Conservation (phyloP, 805 yeast genomes). For the Sugiyamaella marilandica region DNA sequence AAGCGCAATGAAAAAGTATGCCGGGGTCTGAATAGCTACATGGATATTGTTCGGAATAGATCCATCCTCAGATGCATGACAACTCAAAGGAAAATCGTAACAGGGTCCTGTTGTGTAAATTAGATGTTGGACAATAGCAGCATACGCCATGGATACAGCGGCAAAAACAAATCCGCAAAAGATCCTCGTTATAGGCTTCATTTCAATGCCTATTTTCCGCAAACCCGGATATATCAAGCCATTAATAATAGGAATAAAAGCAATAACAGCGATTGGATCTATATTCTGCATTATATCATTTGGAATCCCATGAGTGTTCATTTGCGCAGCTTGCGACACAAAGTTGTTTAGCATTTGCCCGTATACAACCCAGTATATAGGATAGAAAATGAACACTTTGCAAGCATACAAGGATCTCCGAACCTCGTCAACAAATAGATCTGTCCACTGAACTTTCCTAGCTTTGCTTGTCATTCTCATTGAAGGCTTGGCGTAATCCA, state of each 20-base stretch:
- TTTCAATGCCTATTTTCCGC: constrained; percentile 45
- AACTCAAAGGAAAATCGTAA: constrained; percentile 56
- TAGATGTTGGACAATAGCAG: constrained; percentile 67
- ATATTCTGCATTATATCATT: constrained; percentile 74
- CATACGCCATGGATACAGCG: constrained; percentile 63
- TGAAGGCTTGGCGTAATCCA: constrained; percentile 57
- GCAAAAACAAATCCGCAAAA: constrained; percentile 65
- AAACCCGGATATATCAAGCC: constrained; percentile 50
- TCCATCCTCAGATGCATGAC: constrained; percentile 40
- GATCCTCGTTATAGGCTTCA: constrained; percentile 70
- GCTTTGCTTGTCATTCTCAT: constrained; percentile 40
- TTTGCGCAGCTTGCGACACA: constrained; percentile 66
- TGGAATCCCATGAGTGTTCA: constrained; percentile 73
- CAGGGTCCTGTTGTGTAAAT: constrained; percentile 72
- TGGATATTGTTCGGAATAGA: constrained; percentile 50
- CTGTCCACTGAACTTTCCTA: constrained; percentile 49
- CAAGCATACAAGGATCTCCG: constrained; percentile 62
- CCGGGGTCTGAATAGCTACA: constrained; percentile 68
- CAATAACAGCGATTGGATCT: constrained; percentile 68
- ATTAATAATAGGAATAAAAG: constrained; percentile 73
- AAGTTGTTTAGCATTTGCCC: constrained; percentile 71
- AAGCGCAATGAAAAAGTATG: constrained; percentile 66
- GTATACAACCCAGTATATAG: constrained; percentile 70
- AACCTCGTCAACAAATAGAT: constrained; percentile 70
- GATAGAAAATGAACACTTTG: constrained; percentile 65